These are phyloP conservation scores for Lotmaria passim DNA, from an alignment of 208 protist species.

Conservation along the genomic window DNA sequence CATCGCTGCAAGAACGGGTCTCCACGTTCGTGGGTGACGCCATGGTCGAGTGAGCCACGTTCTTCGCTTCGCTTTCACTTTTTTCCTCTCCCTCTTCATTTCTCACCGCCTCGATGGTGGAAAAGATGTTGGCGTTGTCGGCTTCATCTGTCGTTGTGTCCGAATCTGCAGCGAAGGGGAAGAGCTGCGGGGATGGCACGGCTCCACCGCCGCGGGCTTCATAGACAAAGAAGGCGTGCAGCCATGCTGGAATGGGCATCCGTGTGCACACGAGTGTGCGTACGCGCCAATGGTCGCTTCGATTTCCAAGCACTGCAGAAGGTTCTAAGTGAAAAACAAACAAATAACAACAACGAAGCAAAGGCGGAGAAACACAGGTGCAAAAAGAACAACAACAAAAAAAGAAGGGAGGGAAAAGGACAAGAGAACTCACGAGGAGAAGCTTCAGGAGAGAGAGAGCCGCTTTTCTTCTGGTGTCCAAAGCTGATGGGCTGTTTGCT, in stretches of 20 bases:
- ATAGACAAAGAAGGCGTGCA: background rate
- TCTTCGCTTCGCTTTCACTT: background rate
- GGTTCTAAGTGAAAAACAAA: too few species aligned
- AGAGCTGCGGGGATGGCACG: background rate
- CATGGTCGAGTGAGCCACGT: too few species aligned
- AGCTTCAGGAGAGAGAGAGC: background rate
- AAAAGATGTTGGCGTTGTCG: too few species aligned
- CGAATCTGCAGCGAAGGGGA: background rate
- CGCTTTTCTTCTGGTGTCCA: too few species aligned
- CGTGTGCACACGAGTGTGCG: background rate
- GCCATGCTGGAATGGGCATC: slow-evolving; percentile 1
- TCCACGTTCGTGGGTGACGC: too few species aligned
- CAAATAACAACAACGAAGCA: background rate
- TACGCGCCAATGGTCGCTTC: background rate
- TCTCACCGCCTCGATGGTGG: too few species aligned
- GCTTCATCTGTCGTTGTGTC: background rate
- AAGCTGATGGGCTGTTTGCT: too few species aligned
- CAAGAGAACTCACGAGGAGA: background rate
- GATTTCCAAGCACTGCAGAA: background rate
- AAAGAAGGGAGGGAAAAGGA: background rate
- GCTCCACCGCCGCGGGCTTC: slow-evolving; percentile 15
- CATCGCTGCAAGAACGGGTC: background rate
- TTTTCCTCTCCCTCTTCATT: background rate
- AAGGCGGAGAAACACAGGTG: background rate
- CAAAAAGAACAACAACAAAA: background rate